These are phyloP conservation scores for Ophiostoma himal-ulmi DNA, from an alignment of 2,329 filamentous ascomycete species.

Conservation along the genomic window DNA sequence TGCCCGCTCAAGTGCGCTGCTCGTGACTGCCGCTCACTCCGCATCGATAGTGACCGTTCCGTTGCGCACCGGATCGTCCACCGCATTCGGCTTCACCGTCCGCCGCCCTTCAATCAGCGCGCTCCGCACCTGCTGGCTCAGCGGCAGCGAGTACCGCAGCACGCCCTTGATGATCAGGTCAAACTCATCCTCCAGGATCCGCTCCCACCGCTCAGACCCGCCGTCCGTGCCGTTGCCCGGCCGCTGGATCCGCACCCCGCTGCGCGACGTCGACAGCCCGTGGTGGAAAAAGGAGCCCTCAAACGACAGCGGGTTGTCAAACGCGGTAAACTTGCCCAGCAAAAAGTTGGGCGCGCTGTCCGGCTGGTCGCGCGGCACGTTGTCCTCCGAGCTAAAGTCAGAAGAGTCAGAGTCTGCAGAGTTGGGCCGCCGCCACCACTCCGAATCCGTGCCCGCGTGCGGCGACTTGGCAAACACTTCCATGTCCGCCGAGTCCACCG, in stretches of 20 bases:
- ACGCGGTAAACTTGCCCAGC: slow-evolving; percentile 78
- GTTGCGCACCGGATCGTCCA: slow-evolving; percentile 47
- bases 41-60: slow-evolving; percentile 31
- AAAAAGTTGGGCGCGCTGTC: slow-evolving; percentile 74
- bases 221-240: slow-evolving; percentile 87
- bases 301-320: slow-evolving; percentile 83
- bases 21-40: background rate
- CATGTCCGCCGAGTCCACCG: slow-evolving; percentile 78
- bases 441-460: slow-evolving; percentile 65
- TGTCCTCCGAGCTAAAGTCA: slow-evolving; percentile 28
- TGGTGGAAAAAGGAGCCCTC: slow-evolving; percentile 84
- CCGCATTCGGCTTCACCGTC: slow-evolving; percentile 56
- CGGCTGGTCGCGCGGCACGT: slow-evolving; percentile 50
- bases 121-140: slow-evolving; percentile 55
- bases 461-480: slow-evolving; percentile 93
- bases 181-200: slow-evolving; percentile 84
- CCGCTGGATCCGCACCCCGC: slow-evolving; percentile 72
- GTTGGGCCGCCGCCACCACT: slow-evolving; percentile 50
- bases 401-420: too few relatives aligned
- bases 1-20: too few relatives aligned
- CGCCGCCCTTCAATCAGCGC: slow-evolving; percentile 55
- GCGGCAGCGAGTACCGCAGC: slow-evolving; percentile 69
- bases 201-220: slow-evolving; percentile 82
- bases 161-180: slow-evolving; percentile 88
- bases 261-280: slow-evolving; percentile 64